Base-by-base conservation (phyloP, 163 green algal genomes). In the Scenedesmus sp. region DNA sequence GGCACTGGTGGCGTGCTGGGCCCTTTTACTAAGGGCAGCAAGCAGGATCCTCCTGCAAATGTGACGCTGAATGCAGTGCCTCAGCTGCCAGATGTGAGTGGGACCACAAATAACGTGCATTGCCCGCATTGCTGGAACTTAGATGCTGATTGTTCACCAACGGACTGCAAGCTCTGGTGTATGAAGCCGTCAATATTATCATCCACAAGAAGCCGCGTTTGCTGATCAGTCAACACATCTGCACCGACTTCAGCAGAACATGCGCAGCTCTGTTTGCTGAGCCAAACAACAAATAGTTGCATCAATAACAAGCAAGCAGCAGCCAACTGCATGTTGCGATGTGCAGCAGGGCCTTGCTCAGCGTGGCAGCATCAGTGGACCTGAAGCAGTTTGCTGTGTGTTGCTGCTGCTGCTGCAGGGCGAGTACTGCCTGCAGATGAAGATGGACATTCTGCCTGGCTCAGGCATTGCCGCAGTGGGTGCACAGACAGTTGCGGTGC, bases 21-120 rank as follows among this genome's bases (percentile, higher is more conserved):
- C 4, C 90, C 90, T 34, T 93, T 86, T 85, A 90, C 86, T 18
- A 91, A 91, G 77, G 90, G 90, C 10, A 84, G 57, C 85, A 93
- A 93, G 90, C 85, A 93, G 79, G 90, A 93, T 55, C 90, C 90
- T 34, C 90, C 90, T 56, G 85, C 90, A 56, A 93, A 91, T 26
- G 85, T 93, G 7, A 93, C 85, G 9, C 86, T 93, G 18, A 88
- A 77, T 23, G 56, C 86, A 7, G 90, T 88, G n/a, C 90, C 90
- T 26, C 85, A 88, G 54, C 90, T 93, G 8, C 90, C 90, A n/a
- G 90, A 93, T 76, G 90, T 93, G 62, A 90, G 90, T 91, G 16
- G 16, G 18, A 46, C 18, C 6, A n/a, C 20, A 46, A 52, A 26
- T 18, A 16, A 76, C 15, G 9, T 64, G 59, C 59, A 8, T 64